Base-by-base conservation (phyloP, 1,139 yeast species). In the Torulaspora globosa region DNA sequence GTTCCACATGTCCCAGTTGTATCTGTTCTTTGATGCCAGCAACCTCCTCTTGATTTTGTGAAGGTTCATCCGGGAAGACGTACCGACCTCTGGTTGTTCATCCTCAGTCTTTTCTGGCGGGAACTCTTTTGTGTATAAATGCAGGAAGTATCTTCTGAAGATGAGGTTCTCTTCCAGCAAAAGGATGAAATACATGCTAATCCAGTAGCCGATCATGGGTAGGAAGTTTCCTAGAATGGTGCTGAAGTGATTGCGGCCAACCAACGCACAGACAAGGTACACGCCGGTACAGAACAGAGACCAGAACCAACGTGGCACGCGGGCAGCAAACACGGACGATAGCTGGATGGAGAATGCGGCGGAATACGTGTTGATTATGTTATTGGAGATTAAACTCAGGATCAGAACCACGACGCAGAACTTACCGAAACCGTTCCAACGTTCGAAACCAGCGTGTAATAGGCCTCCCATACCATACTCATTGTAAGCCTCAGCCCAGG, bases 171-270 rank as follows among this genome's bases (percentile, higher is more conserved):
- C 97, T 58, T 86, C 90, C 2, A 86, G 52, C 38, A 88, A 67
- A 43, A 88, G 67, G 23, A 79, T 77, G 58, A 84, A 79, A 66
- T 88, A 89, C 70, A 89, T 86, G 44, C 92, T 80, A 44, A 86
- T 78, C 97, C 97, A 89, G 68, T 89, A 89, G 1, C 96, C 96
- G 50, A 89, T 79, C 96, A 89, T 88, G 8, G 97, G 96, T 56
- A 89, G 71, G 70, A 89, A 89, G 60, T 88, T 89, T n/a, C 89
- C 80, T 60, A 89, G 71, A 51, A 88, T 87, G 3, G 80, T 74
- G 38, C 89, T 75, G 62, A 89, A 84, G 57, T 81, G 79, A 64
- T 84, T 71, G 58, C 87, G 75, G 9, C 97, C 97, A 10, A 80
- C 92, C 44, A 84, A 62, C 1, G 92, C 83, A 63, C 84, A 76